Evolutionary conservation across 129 eudicot species (phyloP), one percentile per base, ranked within the genome.

Genomic region (Lonicera japonica): DNA sequence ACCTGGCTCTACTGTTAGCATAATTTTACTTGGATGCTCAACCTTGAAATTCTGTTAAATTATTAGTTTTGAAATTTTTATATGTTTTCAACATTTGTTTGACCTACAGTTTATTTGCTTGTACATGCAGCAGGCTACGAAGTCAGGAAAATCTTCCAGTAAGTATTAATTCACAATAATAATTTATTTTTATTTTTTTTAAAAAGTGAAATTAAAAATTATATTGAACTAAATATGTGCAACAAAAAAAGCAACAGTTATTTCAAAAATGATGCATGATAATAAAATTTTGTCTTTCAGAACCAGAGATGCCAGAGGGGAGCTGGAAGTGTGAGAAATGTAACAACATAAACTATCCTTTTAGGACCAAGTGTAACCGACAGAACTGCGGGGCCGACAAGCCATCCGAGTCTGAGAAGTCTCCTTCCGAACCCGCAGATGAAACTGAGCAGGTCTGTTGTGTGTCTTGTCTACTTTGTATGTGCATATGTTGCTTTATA

Each of bases 241-340:
- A 43, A 14, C 50, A 43, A 43, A 10, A 43, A 43, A 10, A 43
- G 13, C 50, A 43, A 43, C 5, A 43, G 3, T 43, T 43, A 3
- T 50, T 14, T 14, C 19, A 14, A n/a, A 29, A 43, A 43, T 23
- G 8, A 40, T 51, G 57, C 52, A 19, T 61, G 59, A 24, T 24
- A 14, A 58, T 23, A 16, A n/a, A 14, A 23, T 66, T 21, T 36
- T 65, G 20, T 63, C 56, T 73, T 73, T 64, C 76, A 82, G 90
- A 80, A 72, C 82, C 88, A 72, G 95, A 91, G 41, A 91, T 75
- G 90, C 95, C 94, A 4, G 97, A 91, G 6, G 96, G 97, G 40
- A 91, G 97, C 79, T 91, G 97, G 97, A 84, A 87, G 64, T 91
- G 97, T 65, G 94, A 82, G 64, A 71, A 84, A 71, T 91, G 97